These are phyloP conservation scores for Pyricularia sp. DNA, from an alignment of 2,329 filamentous ascomycete genomes.

Conservation along the genomic window DNA sequence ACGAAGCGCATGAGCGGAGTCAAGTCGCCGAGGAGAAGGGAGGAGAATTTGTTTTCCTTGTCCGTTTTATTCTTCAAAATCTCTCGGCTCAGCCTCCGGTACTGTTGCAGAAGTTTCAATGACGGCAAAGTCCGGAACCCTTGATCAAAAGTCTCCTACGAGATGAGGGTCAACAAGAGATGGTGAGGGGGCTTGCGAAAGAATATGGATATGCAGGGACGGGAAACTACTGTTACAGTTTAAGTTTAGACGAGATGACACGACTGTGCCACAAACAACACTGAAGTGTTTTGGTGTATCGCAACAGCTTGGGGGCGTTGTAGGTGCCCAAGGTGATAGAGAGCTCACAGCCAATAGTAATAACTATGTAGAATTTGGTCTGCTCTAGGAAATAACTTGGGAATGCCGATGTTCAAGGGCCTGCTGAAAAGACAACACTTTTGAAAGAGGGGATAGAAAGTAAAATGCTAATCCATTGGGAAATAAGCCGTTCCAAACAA, in stretches of 20 bases:
- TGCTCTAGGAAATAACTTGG: too few species aligned
- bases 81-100: not conserved
- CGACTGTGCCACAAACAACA: not conserved
- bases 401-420: not conserved
- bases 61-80: not conserved
- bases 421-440: not conserved
- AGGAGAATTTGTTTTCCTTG: not conserved
- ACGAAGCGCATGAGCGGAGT: not conserved
- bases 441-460: not conserved
- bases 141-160: not conserved
- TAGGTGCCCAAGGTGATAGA: too few species aligned
- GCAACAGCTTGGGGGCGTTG: not conserved
- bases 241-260: not conserved
- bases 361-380: too few species aligned
- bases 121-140: not conserved
- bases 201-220: not conserved
- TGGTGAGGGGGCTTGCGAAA: not conserved
- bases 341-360: too few species aligned
- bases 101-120: not conserved
- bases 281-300: not conserved
- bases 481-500: not conserved
- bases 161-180: not conserved
- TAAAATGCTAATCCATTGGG: not conserved
- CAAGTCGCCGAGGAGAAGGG: not conserved
- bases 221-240: not conserved